A percentile compares a stretch with the other conserved stretches of the same genome.
Conservation (phyloP, 306 rosid genomes). For the Malus sieversii region DNA sequence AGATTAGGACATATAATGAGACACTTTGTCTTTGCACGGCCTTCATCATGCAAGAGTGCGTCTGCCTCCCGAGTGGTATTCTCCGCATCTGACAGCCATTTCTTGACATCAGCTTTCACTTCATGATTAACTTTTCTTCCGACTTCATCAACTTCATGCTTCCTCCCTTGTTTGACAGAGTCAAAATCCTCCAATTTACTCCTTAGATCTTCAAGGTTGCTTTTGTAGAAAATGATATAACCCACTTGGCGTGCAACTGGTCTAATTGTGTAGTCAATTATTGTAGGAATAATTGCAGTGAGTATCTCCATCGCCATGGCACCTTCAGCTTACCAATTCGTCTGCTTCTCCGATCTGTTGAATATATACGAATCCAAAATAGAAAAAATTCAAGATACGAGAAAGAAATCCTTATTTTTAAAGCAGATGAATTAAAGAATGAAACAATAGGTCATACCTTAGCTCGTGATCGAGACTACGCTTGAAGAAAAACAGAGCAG, state of each 20-base stretch:
- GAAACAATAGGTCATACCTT: too few species aligned
- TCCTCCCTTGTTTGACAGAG: neutral
- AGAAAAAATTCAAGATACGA: too few species aligned
- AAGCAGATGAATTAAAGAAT: too few species aligned
- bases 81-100: neutral
- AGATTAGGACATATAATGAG: neutral
- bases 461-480: too few species aligned
- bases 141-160: conserved; percentile 7
- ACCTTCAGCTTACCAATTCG: too few species aligned
- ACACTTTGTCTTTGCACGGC: neutral
- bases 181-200: neutral
- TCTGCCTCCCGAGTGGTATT: neutral
- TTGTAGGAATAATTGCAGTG: neutral
- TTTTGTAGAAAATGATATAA: conserved; percentile 1
- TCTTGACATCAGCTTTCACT: neutral
- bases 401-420: too few species aligned
- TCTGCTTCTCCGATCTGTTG: neutral
- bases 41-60: neutral
- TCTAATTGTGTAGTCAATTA: neutral
- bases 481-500: too few species aligned
- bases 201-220: neutral
- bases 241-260: conserved; percentile 14
- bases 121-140: neutral
- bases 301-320: too few species aligned
- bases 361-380: neutral